phyloP scores from a whole-genome alignment of 306 rosid genomes.

The Myrica gale region DNA sequence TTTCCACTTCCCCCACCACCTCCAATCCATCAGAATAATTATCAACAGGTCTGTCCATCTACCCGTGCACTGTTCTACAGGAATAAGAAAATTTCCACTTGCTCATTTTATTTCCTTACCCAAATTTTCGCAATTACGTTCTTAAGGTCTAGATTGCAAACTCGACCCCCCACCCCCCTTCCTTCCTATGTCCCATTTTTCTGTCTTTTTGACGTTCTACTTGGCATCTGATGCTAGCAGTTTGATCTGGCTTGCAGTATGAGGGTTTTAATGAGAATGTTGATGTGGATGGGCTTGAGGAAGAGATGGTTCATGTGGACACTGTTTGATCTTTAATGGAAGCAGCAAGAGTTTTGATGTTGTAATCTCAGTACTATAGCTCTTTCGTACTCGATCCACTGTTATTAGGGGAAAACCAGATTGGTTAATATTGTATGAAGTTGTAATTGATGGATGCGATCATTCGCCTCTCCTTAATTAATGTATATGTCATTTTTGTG shows the following conservation, averaged over 20 bases:
- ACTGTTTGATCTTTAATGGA: constrained; percentile 12
- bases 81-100: background rate
- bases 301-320: constrained; percentile 37
- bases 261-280: constrained; percentile 61
- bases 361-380: background rate
- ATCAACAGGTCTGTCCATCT: constrained; percentile 54
- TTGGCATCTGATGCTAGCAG: constrained; percentile 25
- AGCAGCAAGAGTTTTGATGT: background rate
- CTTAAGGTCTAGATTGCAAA: too few species aligned
- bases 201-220: background rate
- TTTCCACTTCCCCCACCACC: constrained; percentile 60
- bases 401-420: background rate
- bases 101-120: background rate
- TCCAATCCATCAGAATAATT: constrained; percentile 42
- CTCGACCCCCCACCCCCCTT: too few species aligned
- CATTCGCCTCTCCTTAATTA: background rate
- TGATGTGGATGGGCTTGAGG: constrained; percentile 57
- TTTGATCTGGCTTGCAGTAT: constrained; percentile 52
- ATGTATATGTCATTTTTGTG: too few species aligned
- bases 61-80: background rate
- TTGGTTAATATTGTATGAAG: background rate
- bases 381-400: background rate
- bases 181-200: too few species aligned
- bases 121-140: too few species aligned
- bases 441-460: background rate